Base-by-base conservation (phyloP, 163 green algal species). In the Chloroidium sp. region DNA sequence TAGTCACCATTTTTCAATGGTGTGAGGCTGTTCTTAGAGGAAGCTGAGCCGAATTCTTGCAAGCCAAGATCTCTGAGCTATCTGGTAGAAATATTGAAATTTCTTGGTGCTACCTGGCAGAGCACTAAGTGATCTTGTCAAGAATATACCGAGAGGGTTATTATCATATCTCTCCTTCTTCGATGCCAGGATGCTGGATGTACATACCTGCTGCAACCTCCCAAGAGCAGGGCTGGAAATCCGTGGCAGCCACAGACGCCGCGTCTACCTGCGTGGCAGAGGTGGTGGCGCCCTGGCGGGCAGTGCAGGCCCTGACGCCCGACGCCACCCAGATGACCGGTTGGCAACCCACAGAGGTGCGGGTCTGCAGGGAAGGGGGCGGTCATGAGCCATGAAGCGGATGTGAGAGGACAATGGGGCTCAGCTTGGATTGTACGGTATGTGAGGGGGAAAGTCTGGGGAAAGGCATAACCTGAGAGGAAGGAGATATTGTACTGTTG, bases 251-350 rank as follows among this genome's bases (percentile, higher is more conserved):
- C 1, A 13, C 13, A 1, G 10, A 80, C 0, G 82, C 85, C 1
- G 2, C 82, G 0, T 90, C 87, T 60, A 77, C 3, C 4, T 93
- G 87, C 77, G 82, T 83, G 12, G 58, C 94, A 0, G 92, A 96
- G 85, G 86, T 90, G 1, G 62, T 13, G 1, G 61, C 69, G 13
- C 84, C 87, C 59, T 95, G 91, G 87, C 59, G 67, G 1, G 69
- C 76, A 2, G 61, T 94, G 60, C 78, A 82, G 69, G 89, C 82
- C 57, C 86, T 95, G 0, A 91, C 88, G 0, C 92, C 92, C 0
- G 92, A 95, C 58, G 92, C 91, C 59, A 93, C 91, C 2, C 91
- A 95, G 84, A 83, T 95, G 75, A 87, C 91, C 4, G 59, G 69
- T 75, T 77, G 84, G 69, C 60, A 82, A 61, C 0, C 61, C 72